phyloP scores from a whole-genome alignment of 805 yeast genomes.

The Lipomyces lipofer region DNA sequence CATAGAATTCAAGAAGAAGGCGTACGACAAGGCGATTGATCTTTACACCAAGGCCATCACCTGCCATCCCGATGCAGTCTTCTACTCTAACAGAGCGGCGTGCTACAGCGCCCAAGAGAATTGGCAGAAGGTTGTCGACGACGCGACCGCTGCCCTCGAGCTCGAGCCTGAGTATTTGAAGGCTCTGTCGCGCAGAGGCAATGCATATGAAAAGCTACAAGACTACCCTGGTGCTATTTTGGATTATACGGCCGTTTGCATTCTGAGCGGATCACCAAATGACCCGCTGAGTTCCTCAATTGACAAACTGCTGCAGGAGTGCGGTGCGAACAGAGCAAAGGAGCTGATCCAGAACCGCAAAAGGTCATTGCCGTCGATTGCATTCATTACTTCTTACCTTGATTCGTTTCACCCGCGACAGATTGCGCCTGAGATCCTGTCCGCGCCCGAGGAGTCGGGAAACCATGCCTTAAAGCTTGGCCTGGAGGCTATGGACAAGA shows the following conservation, averaged over 20 bases:
- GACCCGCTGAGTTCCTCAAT: constrained; percentile 74
- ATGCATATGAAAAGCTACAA: constrained; percentile 82
- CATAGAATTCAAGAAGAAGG: constrained; percentile 65
- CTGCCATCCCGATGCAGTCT: constrained; percentile 75
- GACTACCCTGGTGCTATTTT: constrained; percentile 80
- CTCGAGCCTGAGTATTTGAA: constrained; percentile 88
- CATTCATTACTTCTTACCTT: constrained; percentile 82
- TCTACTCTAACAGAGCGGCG: constrained; percentile 94
- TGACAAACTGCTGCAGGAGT: constrained; percentile 82
- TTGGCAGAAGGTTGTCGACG: constrained; percentile 81
- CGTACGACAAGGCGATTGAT: constrained; percentile 72
- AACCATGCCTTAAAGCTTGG: constrained; percentile 46
- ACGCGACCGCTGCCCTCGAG: constrained; percentile 80
- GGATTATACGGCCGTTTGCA: constrained; percentile 85
- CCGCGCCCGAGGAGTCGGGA: constrained; percentile 58
- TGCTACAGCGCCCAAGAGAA: constrained; percentile 83
- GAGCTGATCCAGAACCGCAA: constrained; percentile 54
- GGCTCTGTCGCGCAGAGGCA: constrained; percentile 90
- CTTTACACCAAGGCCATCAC: constrained; percentile 77
- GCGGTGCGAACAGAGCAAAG: constrained; percentile 70
- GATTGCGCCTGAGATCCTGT: constrained; percentile 48
- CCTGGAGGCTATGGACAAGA: constrained; percentile 38
- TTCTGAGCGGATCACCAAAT: constrained; percentile 80
- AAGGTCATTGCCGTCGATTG: constrained; percentile 72
- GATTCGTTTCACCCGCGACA: constrained; percentile 73